A percentile compares a stretch with the other conserved stretches of the same genome.
phyloP scores from a whole-genome alignment of 352 stramenopile species.

The Bremia lactucae region DNA sequence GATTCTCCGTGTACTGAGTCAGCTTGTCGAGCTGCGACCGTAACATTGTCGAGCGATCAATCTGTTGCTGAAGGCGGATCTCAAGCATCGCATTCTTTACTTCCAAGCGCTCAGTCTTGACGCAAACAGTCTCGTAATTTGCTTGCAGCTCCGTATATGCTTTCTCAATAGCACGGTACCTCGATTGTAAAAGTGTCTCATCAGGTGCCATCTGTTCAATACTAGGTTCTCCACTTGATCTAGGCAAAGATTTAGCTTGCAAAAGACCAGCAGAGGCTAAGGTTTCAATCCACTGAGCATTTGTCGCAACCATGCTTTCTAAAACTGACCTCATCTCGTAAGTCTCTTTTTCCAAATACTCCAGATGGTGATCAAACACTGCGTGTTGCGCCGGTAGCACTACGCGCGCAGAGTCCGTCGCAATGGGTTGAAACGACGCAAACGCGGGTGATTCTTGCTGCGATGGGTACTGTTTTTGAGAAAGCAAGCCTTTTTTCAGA shows the following conservation, averaged over 20 bases:
- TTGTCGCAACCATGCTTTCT: conserved; percentile 62
- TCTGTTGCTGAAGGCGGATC: conserved; percentile 54
- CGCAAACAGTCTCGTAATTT: conserved; percentile 38
- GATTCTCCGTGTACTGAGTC: conserved; percentile 57
- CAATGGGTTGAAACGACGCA: conserved; percentile 12
- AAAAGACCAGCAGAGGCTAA: conserved; percentile 23
- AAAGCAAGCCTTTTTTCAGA: conserved; percentile 8
- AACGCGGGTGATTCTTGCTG: conserved; percentile 10
- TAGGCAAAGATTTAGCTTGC: conserved; percentile 2
- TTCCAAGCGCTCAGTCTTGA: conserved; percentile 39
- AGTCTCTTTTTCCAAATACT: conserved; percentile 60
- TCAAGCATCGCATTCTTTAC: conserved; percentile 54
- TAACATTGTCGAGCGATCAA: conserved; percentile 46
- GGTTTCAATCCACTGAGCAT: conserved; percentile 59
- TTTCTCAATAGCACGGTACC: conserved; percentile 35
- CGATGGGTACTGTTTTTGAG: conserved; percentile 5
- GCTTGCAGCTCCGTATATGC: conserved; percentile 43
- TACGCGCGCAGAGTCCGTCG: conserved; percentile 8
- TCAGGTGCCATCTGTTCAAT: conserved; percentile 13
- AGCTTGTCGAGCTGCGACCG: conserved; percentile 59
- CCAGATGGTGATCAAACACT: conserved; percentile 53
- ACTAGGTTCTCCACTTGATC: conserved; percentile 15
- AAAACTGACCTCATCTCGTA: conserved; percentile 52
- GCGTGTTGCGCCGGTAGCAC: conserved; percentile 24
- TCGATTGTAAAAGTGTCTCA: conserved; percentile 27